These are phyloP conservation scores for Drosera capensis DNA, from an alignment of 148 eudicot genomes.

Conservation along the genomic window DNA sequence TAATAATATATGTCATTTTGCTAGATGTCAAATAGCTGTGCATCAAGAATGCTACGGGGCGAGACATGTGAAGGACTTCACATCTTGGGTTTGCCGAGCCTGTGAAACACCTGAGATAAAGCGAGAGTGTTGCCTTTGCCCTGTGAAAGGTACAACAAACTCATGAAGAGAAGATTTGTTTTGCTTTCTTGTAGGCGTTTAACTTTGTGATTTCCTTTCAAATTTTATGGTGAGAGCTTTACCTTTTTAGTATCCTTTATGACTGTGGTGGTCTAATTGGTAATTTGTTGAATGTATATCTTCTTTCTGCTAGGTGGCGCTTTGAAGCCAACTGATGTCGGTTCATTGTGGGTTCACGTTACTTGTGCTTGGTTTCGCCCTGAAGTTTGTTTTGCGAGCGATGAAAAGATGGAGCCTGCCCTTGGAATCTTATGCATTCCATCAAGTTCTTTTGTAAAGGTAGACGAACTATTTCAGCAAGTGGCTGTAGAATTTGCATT, in stretches of 20 bases:
- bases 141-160: slow-evolving; percentile 98
- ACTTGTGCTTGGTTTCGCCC: slow-evolving; percentile 99
- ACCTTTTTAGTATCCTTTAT: too few relatives aligned
- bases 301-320: slow-evolving; percentile 60
- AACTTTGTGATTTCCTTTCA: too few relatives aligned
- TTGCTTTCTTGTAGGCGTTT: slow-evolving; percentile 1
- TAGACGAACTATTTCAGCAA: slow-evolving; percentile 17
- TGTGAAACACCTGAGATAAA: slow-evolving; percentile 86
- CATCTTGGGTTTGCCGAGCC: slow-evolving; percentile 96
- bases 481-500: too few relatives aligned
- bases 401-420: slow-evolving; percentile 98
- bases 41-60: slow-evolving; percentile 99
- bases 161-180: slow-evolving; percentile 4
- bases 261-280: neutral
- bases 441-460: slow-evolving; percentile 87
- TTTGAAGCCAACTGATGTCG: slow-evolving; percentile 85
- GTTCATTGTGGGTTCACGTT: slow-evolving; percentile 86
- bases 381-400: slow-evolving; percentile 87
- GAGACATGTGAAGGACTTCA: slow-evolving; percentile 70
- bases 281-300: neutral
- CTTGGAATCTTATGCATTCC: slow-evolving; percentile 93
- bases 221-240: too few relatives aligned
- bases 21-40: slow-evolving; percentile 98
- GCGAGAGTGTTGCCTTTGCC: slow-evolving; percentile 96
- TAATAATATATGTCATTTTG: too few relatives aligned